phyloP scores from a whole-genome alignment of 225 moss, liverwort and hornwort genomes.

The Thuidium tamariscinum region DNA sequence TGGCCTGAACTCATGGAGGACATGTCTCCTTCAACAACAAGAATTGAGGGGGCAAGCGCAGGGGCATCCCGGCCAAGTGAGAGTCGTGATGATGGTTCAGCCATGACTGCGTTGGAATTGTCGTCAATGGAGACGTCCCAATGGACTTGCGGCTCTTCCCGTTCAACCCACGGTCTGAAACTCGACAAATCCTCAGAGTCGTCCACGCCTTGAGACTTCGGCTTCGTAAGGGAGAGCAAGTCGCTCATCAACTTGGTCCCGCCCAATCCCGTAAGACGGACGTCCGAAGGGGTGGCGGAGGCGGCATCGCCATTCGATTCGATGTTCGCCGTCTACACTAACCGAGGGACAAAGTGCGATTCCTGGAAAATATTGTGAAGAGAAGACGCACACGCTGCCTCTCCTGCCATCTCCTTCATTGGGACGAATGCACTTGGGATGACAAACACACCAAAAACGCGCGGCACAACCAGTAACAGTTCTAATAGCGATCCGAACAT shows the following conservation, averaged over 20 bases:
- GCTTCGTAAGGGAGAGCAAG: fast-evolving
- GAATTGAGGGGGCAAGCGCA: background rate
- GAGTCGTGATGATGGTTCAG: background rate
- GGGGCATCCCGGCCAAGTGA: background rate
- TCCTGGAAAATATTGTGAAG: background rate
- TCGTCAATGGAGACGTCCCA: background rate
- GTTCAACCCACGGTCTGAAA: background rate
- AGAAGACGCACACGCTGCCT: no score
- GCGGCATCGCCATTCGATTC: no score
- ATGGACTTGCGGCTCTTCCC: background rate
- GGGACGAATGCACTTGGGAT: no score
- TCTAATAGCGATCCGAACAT: background rate
- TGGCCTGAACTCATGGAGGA: background rate
- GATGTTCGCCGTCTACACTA: background rate
- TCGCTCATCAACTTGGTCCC: background rate
- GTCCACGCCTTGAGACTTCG: background rate
- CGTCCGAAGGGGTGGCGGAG: background rate
- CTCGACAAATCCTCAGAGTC: no score
- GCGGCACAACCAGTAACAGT: background rate
- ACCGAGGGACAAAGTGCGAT: background rate
- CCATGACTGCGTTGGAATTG: background rate
- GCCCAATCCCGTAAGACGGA: no score
- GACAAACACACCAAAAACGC: background rate
- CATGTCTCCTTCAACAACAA: background rate
- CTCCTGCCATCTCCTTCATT: background rate